Conservation (phyloP, 148 eudicot species). For the Nepenthes mirabilis region DNA sequence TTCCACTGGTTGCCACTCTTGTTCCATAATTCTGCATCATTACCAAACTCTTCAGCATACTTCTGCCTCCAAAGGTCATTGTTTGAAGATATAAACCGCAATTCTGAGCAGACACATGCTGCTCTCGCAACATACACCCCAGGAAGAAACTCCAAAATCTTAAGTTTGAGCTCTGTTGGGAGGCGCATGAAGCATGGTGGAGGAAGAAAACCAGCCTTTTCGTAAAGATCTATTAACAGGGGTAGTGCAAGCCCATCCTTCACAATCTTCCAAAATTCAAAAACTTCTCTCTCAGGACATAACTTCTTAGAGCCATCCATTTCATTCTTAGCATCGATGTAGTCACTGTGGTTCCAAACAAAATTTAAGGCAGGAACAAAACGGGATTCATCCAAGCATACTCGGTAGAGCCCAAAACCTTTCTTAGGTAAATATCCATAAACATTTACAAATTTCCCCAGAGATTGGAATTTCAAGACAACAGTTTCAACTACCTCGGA, state of each 20-base stretch:
- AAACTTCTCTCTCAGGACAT: slow-evolving; percentile 45
- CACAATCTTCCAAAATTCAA: slow-evolving; percentile 67
- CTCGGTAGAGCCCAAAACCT: slow-evolving; percentile 25
- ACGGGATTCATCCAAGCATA: slow-evolving; percentile 42
- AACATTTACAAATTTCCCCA: slow-evolving; percentile 46
- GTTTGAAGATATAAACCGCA: slow-evolving; percentile 43
- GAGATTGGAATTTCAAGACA: slow-evolving; percentile 51
- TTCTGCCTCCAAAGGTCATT: slow-evolving; percentile 69
- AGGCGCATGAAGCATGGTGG: slow-evolving; percentile 71
- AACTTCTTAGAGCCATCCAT: slow-evolving; percentile 6
- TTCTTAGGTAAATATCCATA: slow-evolving; percentile 46
- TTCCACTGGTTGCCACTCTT: slow-evolving; percentile 40
- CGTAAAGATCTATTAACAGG: slow-evolving; percentile 66
- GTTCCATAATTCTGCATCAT: slow-evolving; percentile 9
- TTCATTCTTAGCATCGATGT: slow-evolving; percentile 6
- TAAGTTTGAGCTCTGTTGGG: slow-evolving; percentile 71
- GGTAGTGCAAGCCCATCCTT: slow-evolving; percentile 80
- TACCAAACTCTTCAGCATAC: slow-evolving; percentile 51
- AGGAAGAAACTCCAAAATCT: slow-evolving; percentile 56
- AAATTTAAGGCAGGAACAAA: slow-evolving; percentile 41
- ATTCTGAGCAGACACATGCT: slow-evolving; percentile 50
- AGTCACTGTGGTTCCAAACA: slow-evolving; percentile 48
- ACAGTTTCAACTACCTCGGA: slow-evolving; percentile 25
- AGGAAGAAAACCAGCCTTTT: slow-evolving; percentile 41
- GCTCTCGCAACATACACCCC: slow-evolving; percentile 47